Evolutionary conservation across 345 rosid species (phyloP).

Genomic region (Lepidium didymum): DNA sequence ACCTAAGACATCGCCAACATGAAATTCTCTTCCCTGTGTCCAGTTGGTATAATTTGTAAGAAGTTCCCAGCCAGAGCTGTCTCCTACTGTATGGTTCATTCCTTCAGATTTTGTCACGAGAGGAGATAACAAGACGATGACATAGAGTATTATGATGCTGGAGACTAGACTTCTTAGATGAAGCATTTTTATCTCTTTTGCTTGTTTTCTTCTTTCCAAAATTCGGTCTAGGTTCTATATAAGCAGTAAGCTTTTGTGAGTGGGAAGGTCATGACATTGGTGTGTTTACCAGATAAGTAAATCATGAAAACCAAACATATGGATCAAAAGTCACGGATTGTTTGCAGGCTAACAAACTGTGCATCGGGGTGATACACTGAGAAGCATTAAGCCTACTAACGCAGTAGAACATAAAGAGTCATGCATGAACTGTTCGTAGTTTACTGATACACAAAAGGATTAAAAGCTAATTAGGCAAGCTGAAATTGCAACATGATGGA

Average conservation of each 20-base stretch:
- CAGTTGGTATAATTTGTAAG: constrained; percentile 29
- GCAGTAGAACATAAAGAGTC: neutral
- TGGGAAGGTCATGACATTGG: constrained; percentile 28
- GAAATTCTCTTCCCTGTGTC: constrained; percentile 37
- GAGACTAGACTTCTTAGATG: neutral
- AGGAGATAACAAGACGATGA: neutral
- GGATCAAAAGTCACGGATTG: constrained; percentile 3
- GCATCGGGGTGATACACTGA: constrained; percentile 24
- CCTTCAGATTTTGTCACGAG: constrained; percentile 20
- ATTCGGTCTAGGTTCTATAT: constrained; percentile 3
- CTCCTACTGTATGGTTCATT: constrained; percentile 26
- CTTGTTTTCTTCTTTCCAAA: neutral
- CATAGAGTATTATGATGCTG: constrained; percentile 1
- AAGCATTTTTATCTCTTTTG: constrained; percentile 2
- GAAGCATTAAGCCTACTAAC: neutral
- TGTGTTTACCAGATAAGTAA: constrained; percentile 19
- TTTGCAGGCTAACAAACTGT: constrained; percentile 13
- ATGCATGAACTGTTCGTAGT: constrained; percentile 5
- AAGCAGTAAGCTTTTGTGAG: constrained; percentile 10
- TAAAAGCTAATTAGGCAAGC: constrained; percentile 9
- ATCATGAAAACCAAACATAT: constrained; percentile 29
- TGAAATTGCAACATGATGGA: constrained; percentile 24
- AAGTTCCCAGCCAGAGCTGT: constrained; percentile 32
- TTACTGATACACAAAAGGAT: constrained; percentile 6
- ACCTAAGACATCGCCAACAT: constrained; percentile 34